phyloP scores from a whole-genome alignment of 768 basidiomycete genomes.

The Pleurotus djamor region DNA sequence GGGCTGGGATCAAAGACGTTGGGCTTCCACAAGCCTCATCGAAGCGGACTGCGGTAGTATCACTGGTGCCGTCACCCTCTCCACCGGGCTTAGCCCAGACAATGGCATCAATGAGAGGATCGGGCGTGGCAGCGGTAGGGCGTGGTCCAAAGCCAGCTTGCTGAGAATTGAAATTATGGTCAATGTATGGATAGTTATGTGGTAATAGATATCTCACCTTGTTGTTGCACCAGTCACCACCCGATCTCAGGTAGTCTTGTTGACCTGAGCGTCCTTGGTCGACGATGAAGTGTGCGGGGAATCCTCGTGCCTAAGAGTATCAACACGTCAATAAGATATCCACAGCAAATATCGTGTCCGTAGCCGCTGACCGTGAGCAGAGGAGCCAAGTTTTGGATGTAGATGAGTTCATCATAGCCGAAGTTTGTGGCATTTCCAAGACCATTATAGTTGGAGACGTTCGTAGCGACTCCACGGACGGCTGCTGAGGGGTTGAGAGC shows the following conservation, averaged over 20 bases:
- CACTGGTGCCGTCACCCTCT: conserved; percentile 35
- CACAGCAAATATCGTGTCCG: background rate
- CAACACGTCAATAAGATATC: background rate
- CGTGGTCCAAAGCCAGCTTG: conserved; percentile 30
- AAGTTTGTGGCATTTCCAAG: conserved; percentile 22
- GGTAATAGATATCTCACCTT: background rate
- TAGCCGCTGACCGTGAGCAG: conserved; percentile 16
- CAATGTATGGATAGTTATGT: background rate
- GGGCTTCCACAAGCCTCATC: conserved; percentile 21
- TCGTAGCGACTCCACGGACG: conserved; percentile 27
- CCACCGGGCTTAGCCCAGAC: conserved; percentile 42
- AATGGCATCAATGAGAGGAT: conserved; percentile 28
- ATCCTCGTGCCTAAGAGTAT: background rate
- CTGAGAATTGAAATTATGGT: background rate
- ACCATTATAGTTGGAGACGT: conserved; percentile 33
- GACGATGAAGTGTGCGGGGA: conserved; percentile 6
- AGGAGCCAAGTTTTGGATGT: conserved; percentile 25
- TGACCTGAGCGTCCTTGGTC: conserved; percentile 3
- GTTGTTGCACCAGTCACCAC: conserved; percentile 6
- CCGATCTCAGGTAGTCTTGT: conserved; percentile 3
- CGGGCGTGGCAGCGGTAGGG: conserved; percentile 27
- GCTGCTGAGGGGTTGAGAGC: conserved; percentile 19
- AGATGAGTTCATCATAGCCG: conserved; percentile 28
- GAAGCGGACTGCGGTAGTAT: conserved; percentile 26
- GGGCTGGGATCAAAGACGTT: conserved; percentile 25